Conservation (phyloP, 1,139 yeast genomes). For the Hansenula lynferdii region DNA sequence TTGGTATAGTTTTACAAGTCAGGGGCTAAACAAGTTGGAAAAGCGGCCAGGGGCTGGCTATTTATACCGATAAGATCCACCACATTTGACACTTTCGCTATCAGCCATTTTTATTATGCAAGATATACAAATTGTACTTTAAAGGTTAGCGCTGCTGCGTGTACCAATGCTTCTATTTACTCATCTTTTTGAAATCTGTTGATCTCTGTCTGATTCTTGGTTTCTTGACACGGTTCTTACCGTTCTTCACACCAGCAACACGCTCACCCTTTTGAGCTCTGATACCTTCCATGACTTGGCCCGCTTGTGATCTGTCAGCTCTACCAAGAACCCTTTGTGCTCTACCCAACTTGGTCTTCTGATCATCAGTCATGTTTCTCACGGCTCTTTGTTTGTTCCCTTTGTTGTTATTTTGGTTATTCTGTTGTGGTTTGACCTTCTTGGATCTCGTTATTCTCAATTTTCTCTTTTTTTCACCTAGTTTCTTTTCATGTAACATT, state of each 20-base stretch:
- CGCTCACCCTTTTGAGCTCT: slow-evolving; percentile 72
- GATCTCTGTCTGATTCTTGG: slow-evolving; percentile 40
- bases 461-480: slow-evolving; percentile 47
- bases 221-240: slow-evolving; percentile 46
- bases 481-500: slow-evolving; percentile 61
- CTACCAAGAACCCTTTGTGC: slow-evolving; percentile 66
- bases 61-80: too few relatives aligned
- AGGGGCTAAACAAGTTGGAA: too few relatives aligned
- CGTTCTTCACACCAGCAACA: slow-evolving; percentile 55
- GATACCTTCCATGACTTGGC: slow-evolving; percentile 62
- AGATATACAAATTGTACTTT: too few relatives aligned
- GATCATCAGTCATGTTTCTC: slow-evolving; percentile 47
- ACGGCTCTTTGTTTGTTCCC: slow-evolving; percentile 11
- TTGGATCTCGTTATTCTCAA: slow-evolving; percentile 80
- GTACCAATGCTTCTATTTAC: not conserved
- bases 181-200: slow-evolving; percentile 20
- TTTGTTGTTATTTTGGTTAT: slow-evolving; percentile 17
- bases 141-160: too few relatives aligned
- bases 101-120: too few relatives aligned
- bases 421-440: slow-evolving; percentile 37
- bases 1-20: too few relatives aligned
- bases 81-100: too few relatives aligned
- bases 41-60: not conserved
- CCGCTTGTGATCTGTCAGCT: slow-evolving; percentile 70
- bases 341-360: slow-evolving; percentile 76